Base-by-base conservation (phyloP, 352 stramenopile species). In the Phytophthora hybrid region DNA sequence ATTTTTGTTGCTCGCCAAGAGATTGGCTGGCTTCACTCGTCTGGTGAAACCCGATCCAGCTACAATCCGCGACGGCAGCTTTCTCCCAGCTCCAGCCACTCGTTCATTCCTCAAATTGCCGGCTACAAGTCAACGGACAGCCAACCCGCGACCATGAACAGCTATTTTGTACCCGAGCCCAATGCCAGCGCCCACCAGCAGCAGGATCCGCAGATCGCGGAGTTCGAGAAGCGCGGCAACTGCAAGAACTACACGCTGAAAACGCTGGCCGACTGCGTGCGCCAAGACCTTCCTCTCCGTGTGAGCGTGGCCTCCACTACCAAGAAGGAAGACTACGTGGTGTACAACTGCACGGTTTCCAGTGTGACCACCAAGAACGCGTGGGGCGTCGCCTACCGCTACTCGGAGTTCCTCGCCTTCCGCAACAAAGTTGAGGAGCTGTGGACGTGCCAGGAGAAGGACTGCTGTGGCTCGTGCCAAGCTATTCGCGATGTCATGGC, bases 391-490 rank as follows among this genome's bases (percentile, higher is more conserved):
- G 72, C 81, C 57, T 92, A 91, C 59, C 83, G 82, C 23, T 90
- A 88, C 76, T 91, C 83, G 37, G 85, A 91, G 73, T 89, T 93
- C 47, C 73, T 82, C 54, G 76, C 69, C 11, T 90, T 93, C 66
- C 86, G 85, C 68, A 78, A 66, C 72, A 80, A 85, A 41, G 73
- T 93, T 23, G 76, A 84, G 16, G 75, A 91, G 55, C 66, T 83
- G 16, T 82, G 79, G 78, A 92, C 82, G 5, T 93, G 85, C 57
- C 66, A 81, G 39, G 73, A 73, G 34, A 58, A 66, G 59, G 87
- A 90, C 72, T 93, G 85, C 75, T 78, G 57, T 16, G 85, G 85
- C 19, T 90, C 85, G 39, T 93, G 85, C 64, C 74, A 91, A 62
- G 85, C 82, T 32, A 91, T 93, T 72, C 85, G 84, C 37, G 83